Percentiles rank a stretch among this genome's conserved stretches.
phyloP scores from a whole-genome alignment of 2,329 filamentous ascomycete genomes.

The Sporothrix luriei region DNA sequence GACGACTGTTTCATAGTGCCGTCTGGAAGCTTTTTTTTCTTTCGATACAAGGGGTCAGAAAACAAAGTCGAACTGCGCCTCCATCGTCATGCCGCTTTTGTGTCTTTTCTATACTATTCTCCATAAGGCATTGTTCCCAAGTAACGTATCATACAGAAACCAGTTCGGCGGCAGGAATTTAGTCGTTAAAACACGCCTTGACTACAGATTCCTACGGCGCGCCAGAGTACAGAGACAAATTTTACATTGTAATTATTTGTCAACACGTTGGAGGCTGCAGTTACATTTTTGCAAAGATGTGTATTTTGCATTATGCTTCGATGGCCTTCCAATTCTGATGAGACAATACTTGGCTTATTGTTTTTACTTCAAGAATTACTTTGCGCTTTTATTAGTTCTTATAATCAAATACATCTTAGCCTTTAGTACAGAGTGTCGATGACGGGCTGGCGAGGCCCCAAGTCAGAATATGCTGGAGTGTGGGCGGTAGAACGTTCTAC shows the following conservation, averaged over 20 bases:
- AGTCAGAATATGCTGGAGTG: background rate
- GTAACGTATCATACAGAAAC: background rate
- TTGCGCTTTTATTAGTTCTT: background rate
- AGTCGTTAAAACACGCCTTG: background rate
- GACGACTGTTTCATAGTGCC: background rate
- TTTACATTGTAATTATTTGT: background rate
- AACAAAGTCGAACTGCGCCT: conserved; percentile 6
- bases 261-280: background rate
- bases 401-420: background rate
- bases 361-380: too few species aligned
- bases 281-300: conserved; percentile 7
- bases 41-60: conserved; percentile 4
- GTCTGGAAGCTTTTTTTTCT: background rate
- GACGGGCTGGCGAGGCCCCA: background rate
- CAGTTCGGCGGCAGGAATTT: background rate
- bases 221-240: background rate
- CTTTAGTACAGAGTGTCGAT: background rate
- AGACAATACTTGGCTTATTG: background rate
- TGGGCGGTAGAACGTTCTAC: background rate
- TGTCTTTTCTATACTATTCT: background rate
- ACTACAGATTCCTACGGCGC: background rate
- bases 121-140: background rate
- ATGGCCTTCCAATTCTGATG: background rate
- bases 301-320: conserved; percentile 22
- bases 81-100: background rate